These are phyloP conservation scores for Puccinia hordei DNA, from an alignment of 1,284 basidiomycete species.

Conservation along the genomic window DNA sequence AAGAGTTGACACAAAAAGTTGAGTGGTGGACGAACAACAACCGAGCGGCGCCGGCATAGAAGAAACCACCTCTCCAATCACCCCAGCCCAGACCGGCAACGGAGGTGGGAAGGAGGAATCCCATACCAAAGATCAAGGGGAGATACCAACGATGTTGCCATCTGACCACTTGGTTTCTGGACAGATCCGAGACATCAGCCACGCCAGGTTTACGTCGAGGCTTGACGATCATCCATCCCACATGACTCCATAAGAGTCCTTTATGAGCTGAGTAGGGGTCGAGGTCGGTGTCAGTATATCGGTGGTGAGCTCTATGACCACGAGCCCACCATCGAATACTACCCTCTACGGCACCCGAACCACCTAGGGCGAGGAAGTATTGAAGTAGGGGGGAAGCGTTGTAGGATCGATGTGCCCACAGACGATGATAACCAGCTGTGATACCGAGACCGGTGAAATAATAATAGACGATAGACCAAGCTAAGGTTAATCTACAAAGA, in stretches of 20 bases:
- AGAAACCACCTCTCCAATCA: constrained; percentile 78
- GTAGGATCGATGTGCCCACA: constrained; percentile 89
- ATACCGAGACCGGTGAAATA: constrained; percentile 76
- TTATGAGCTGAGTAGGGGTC: constrained; percentile 90
- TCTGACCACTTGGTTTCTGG: constrained; percentile 72
- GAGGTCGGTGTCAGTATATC: constrained; percentile 89
- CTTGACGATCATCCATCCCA: constrained; percentile 92
- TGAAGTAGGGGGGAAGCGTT: constrained; percentile 80
- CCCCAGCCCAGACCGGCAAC: constrained; percentile 80
- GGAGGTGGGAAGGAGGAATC: constrained; percentile 72
- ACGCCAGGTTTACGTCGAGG: constrained; percentile 82
- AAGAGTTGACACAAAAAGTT: constrained; percentile 92
- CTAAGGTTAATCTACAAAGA: constrained; percentile 69
- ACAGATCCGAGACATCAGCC: constrained; percentile 82
- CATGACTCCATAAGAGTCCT: constrained; percentile 73
- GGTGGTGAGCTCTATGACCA: constrained; percentile 78
- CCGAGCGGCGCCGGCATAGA: constrained; percentile 81
- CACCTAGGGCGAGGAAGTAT: constrained; percentile 74
- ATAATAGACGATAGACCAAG: constrained; percentile 65
- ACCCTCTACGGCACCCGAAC: constrained; percentile 83
- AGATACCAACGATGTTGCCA: constrained; percentile 88
- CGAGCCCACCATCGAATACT: constrained; percentile 95
- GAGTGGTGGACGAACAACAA: constrained; percentile 88
- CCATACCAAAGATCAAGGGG: constrained; percentile 71
- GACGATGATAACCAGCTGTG: constrained; percentile 79